Base-by-base conservation (phyloP, 805 yeast species). In the Cyberlindnera americana region DNA sequence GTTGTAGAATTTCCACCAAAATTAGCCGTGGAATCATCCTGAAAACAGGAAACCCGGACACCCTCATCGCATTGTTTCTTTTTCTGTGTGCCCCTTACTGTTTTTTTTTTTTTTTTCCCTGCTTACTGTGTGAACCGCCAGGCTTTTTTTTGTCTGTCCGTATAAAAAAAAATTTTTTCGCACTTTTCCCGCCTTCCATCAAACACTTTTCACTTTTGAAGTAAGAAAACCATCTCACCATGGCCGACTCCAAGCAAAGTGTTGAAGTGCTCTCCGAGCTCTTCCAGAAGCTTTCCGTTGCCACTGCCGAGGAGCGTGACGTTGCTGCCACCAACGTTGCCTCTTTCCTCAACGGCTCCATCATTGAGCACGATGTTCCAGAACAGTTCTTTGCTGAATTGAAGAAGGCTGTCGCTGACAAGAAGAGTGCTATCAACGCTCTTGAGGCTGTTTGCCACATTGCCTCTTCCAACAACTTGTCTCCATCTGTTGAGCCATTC, bases 321-420 rank as follows among this genome's bases (percentile, higher is more conserved):
- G 81, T 77, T 64, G 90, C 95, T 65, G 93, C 96, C 62, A 67
- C 83, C 60, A 87, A 86, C 65, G 86, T 93, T 60, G 79, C 98
- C 53, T 77, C 93, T 49, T 90, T 93, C 77, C 78, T 93, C 70
- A 91, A 91, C 73, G 95, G 96, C 56, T 86, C 91, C 64, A 89
- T 90, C 72, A 90, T 91, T 67, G 99, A 93, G 76, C 98, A 93
- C 71, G 98, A 91, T 72, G 93, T 89, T 54, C 98, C 99, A 61
- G 81, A 72, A 61, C 81, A 78, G 60, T 89, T 91, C 78, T 87
- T 91, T 69, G 69, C 67, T 49, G 78, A 83, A 66, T 78, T 93
- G 66, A 72, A 76, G 65, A 77, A 76, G 59, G 80, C 93, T 55
- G 73, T 91, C 60, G 71, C 73, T 66, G 78, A 79, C 79, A 87